A percentile compares a stretch with the other conserved stretches of the same genome.
These are phyloP conservation scores for Plasmodium yoelii DNA, from an alignment of 169 alveolate genomes.

Conservation along the genomic window DNA sequence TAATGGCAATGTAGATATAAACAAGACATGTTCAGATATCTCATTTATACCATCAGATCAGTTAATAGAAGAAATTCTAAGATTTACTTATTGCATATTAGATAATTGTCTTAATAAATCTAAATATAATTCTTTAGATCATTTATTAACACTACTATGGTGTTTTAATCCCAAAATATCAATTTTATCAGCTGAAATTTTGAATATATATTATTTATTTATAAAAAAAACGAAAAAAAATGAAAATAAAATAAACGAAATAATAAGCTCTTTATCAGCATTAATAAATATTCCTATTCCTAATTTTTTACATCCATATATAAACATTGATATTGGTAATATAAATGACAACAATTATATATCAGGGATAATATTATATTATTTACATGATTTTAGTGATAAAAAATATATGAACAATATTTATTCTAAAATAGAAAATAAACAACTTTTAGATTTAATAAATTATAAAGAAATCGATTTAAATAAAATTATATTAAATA, in stretches of 20 bases:
- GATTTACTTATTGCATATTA: slow-evolving; percentile 82
- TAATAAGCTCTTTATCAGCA: slow-evolving; percentile 41
- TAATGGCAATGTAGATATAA: neutral
- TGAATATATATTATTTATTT: slow-evolving; percentile 61
- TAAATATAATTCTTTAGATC: slow-evolving; percentile 83
- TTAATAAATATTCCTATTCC: slow-evolving; percentile 62
- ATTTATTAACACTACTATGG: slow-evolving; percentile 71
- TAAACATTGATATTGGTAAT: slow-evolving; percentile 55
- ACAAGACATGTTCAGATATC: neutral
- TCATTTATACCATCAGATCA: slow-evolving; percentile 61
- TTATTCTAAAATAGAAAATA: slow-evolving; percentile 57
- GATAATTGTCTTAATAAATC: slow-evolving; percentile 84
- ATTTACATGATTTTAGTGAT: slow-evolving; percentile 42
- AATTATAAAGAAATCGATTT: slow-evolving; percentile 34
- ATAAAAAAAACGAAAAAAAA: slow-evolving; percentile 73
- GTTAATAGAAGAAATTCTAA: slow-evolving; percentile 71
- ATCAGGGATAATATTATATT: slow-evolving; percentile 58
- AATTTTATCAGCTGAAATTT: slow-evolving; percentile 57
- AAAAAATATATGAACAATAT: slow-evolving; percentile 53
- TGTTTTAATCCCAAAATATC: slow-evolving; percentile 72
- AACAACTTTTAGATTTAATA: slow-evolving; percentile 33
- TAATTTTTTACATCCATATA: slow-evolving; percentile 44
- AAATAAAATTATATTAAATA: slow-evolving; percentile 18
- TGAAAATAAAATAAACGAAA: slow-evolving; percentile 66
- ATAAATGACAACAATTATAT: slow-evolving; percentile 67